phyloP scores from a whole-genome alignment of 2,329 filamentous ascomycete genomes.

The Xylaria polymorpha region DNA sequence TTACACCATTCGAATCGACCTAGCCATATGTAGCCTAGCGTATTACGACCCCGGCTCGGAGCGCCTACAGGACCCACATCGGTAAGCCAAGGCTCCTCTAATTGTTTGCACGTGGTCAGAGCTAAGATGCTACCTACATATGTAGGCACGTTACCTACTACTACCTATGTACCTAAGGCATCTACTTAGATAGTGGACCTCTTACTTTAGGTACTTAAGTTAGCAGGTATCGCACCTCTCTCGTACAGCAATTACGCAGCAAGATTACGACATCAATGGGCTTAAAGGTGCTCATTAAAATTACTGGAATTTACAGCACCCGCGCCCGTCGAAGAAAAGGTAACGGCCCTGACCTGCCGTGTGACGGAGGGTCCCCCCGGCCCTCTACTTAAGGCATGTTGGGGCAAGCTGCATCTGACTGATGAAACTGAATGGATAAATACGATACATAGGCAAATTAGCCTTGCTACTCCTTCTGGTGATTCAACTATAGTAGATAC shows the following conservation, averaged over 20 bases:
- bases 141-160: not conserved
- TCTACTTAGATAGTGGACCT: too few species aligned
- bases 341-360: not conserved
- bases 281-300: not conserved
- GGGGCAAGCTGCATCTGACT: not conserved
- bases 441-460: slow-evolving; percentile 25
- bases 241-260: not conserved
- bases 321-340: not conserved
- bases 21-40: slow-evolving; percentile 18
- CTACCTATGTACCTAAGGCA: not conserved
- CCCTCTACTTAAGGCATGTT: too few species aligned
- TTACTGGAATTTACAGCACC: not conserved
- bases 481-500: not conserved
- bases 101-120: slow-evolving; percentile 3
- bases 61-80: slow-evolving; percentile 4
- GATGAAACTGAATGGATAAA: slow-evolving; percentile 24
- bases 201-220: not conserved
- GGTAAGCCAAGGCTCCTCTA: slow-evolving; percentile 4
- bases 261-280: not conserved
- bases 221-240: not conserved
- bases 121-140: not conserved
- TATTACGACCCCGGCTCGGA: not conserved
- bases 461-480: not conserved
- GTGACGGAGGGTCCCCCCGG: too few species aligned
- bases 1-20: not conserved